phyloP scores from a whole-genome alignment of 345 rosid genomes.

The Rhodomyrtus tomentosa region DNA sequence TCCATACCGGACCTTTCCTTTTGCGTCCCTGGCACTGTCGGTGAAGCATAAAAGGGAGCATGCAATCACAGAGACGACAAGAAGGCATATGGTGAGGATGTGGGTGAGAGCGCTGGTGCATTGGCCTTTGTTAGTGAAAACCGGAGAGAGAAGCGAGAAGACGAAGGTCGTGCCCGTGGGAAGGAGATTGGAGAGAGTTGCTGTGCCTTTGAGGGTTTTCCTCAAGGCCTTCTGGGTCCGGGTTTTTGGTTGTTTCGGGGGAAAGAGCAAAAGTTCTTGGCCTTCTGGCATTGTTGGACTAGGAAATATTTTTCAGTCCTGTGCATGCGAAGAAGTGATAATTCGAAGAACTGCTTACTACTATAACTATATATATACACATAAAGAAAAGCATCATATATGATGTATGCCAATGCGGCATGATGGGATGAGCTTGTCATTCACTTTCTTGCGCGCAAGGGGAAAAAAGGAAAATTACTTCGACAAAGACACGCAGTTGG shows the following conservation, averaged over 20 bases:
- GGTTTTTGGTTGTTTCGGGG: conserved; percentile 21
- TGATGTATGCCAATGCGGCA: neutral
- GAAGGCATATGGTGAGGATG: conserved; percentile 19
- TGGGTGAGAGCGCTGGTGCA: conserved; percentile 28
- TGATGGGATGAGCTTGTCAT: neutral
- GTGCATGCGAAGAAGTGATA: too few species aligned
- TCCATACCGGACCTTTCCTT: conserved; percentile 66
- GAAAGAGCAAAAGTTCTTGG: neutral
- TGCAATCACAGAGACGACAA: conserved; percentile 18
- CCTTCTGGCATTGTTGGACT: neutral
- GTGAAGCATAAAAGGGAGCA: conserved; percentile 49
- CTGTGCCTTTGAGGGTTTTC: conserved; percentile 46
- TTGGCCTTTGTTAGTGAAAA: conserved; percentile 39
- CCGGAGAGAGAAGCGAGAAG: conserved; percentile 48
- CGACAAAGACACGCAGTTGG: neutral
- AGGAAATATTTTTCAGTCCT: neutral
- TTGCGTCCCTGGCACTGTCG: conserved; percentile 44
- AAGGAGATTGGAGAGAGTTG: conserved; percentile 31
- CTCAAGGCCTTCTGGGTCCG: conserved; percentile 22
- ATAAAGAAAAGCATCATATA: neutral
- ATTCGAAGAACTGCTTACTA: neutral
- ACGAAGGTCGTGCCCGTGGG: conserved; percentile 55
- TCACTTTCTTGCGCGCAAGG: neutral
- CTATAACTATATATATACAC: neutral
- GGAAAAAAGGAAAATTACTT: neutral